These are phyloP conservation scores for Buxus sempervirens DNA, from an alignment of 164 flowering plant genomes.

Conservation along the genomic window DNA sequence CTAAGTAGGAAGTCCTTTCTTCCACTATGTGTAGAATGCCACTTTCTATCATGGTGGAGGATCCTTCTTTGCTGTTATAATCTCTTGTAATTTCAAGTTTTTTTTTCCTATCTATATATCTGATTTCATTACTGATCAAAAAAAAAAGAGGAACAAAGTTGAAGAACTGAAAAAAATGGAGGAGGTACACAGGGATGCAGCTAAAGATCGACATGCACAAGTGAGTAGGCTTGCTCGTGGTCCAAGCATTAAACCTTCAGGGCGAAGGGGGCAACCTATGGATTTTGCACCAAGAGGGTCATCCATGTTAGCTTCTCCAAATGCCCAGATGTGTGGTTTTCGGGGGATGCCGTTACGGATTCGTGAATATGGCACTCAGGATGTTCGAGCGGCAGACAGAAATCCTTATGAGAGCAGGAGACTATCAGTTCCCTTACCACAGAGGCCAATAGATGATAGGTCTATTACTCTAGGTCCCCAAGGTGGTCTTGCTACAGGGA, in stretches of 20 bases:
- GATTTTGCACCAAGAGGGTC: constrained; percentile 56
- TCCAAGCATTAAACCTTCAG: constrained; percentile 35
- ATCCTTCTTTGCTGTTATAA: too few relatives aligned
- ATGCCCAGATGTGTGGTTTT: constrained; percentile 43
- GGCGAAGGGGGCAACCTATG: constrained; percentile 47
- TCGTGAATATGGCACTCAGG: constrained; percentile 55
- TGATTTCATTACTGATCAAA: too few relatives aligned
- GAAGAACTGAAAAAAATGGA: constrained; percentile 82
- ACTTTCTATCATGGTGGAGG: too few relatives aligned
- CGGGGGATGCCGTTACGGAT: constrained; percentile 42
- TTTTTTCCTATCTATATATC: too few relatives aligned
- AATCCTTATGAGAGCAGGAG: constrained; percentile 42
- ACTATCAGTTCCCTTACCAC: constrained; percentile 44
- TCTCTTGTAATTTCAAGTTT: too few relatives aligned
- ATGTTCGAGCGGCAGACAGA: constrained; percentile 46
- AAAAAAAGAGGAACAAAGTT: constrained; percentile 76
- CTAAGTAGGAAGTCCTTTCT: too few relatives aligned
- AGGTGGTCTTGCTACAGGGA: constrained; percentile 71
- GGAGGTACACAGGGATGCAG: constrained; percentile 79
- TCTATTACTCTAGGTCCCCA: constrained; percentile 71
- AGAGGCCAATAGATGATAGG: constrained; percentile 45
- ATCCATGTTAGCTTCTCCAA: constrained; percentile 40
- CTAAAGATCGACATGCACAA: constrained; percentile 66
- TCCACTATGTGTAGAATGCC: too few relatives aligned
- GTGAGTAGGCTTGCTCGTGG: constrained; percentile 48